Percentiles rank a stretch among this genome's conserved stretches.
Evolutionary conservation across 2,329 filamentous ascomycete species (phyloP).

Genomic region (Raffaelea albimanens): DNA sequence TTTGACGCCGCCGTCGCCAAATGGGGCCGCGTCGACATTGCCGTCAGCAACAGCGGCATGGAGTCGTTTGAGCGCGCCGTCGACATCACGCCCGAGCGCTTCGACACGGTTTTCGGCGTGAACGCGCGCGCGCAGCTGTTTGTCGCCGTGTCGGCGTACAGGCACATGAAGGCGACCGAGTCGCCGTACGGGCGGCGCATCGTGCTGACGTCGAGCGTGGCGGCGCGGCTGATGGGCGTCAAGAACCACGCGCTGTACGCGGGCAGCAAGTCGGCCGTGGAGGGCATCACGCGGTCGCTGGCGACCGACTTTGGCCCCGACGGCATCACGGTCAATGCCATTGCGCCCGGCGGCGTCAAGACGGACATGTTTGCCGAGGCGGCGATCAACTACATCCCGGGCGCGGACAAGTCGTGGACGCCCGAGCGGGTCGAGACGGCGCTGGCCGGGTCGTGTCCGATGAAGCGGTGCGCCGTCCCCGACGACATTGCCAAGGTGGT

Average conservation of each 20-base stretch:
- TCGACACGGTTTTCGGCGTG: constrained; percentile 50
- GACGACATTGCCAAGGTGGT: not conserved
- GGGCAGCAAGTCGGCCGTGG: constrained; percentile 73
- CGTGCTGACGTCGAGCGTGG: constrained; percentile 48
- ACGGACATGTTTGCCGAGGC: constrained; percentile 57
- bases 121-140: constrained; percentile 54
- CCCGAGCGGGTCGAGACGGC: not conserved
- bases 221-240: not conserved
- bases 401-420: constrained; percentile 11
- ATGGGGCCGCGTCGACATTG: constrained; percentile 52
- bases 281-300: constrained; percentile 72
- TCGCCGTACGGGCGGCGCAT: constrained; percentile 29
- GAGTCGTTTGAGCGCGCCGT: constrained; percentile 48
- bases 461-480: not conserved
- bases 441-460: not conserved
- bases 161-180: constrained; percentile 45
- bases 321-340: constrained; percentile 23
- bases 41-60: constrained; percentile 50
- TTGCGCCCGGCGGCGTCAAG: constrained; percentile 22
- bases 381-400: constrained; percentile 24
- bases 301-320: constrained; percentile 37
- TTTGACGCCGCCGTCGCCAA: constrained; percentile 41
- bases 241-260: constrained; percentile 45
- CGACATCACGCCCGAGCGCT: constrained; percentile 46
- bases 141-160: constrained; percentile 51